These are phyloP conservation scores for Cladobotryum mycophilum DNA, from an alignment of 2,329 filamentous ascomycete species.

Conservation along the genomic window DNA sequence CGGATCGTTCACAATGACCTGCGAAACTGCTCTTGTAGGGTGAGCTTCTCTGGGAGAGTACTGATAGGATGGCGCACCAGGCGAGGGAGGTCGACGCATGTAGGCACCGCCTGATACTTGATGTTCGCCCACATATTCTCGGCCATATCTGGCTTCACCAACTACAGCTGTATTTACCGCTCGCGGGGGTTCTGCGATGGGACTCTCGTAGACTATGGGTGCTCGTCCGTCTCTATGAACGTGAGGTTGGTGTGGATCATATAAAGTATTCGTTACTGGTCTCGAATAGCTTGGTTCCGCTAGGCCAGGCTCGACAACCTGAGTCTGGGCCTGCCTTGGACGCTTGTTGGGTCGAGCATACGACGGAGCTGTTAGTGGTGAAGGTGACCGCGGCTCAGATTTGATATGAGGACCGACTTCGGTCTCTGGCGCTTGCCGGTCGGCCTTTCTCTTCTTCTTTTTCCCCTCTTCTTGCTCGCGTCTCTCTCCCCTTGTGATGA, in stretches of 20 bases:
- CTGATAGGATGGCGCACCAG: constrained; percentile 29
- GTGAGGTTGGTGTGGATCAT: constrained; percentile 27
- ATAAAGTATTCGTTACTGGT: constrained; percentile 29
- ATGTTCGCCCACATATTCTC: constrained; percentile 28
- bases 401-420: constrained; percentile 53
- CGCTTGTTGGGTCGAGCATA: constrained; percentile 52
- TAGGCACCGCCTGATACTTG: constrained; percentile 23
- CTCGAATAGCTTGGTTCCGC: constrained; percentile 38
- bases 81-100: constrained; percentile 32
- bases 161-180: constrained; percentile 20
- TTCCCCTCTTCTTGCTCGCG: constrained; percentile 43
- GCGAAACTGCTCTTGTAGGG: constrained; percentile 35
- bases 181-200: constrained; percentile 19
- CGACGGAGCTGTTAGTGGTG: constrained; percentile 48
- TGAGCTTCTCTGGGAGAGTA: constrained; percentile 33
- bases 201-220: constrained; percentile 29
- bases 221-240: constrained; percentile 25
- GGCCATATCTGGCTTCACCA: constrained; percentile 24
- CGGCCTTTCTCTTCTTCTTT: constrained; percentile 49
- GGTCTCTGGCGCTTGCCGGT: constrained; percentile 41
- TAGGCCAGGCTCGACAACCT: constrained; percentile 24
- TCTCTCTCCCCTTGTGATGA: constrained; percentile 48
- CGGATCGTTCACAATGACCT: constrained; percentile 34
- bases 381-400: constrained; percentile 57
- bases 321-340: constrained; percentile 41